A percentile compares a stretch with the other conserved stretches of the same genome.
These are phyloP conservation scores for Sordariomycetes sp. DNA, from an alignment of 2,329 filamentous ascomycete genomes.

Conservation along the genomic window DNA sequence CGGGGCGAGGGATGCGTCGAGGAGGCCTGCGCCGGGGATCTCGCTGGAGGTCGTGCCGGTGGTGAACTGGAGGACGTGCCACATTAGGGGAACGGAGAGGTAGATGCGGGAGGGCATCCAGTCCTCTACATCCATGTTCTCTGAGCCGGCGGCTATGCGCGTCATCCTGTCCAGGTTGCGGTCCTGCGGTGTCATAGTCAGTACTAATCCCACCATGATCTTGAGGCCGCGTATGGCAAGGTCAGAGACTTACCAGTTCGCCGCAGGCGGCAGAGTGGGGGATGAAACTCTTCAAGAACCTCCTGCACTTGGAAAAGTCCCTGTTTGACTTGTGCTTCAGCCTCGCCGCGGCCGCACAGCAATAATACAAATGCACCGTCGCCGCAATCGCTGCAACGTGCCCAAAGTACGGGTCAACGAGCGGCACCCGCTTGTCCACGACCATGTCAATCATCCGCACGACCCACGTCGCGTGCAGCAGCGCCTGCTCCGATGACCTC, in stretches of 20 bases:
- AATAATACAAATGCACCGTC: constrained; percentile 35
- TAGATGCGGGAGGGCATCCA: constrained; percentile 39
- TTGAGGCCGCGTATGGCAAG: background rate
- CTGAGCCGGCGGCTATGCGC: constrained; percentile 31
- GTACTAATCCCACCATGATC: background rate
- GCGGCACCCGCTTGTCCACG: constrained; percentile 30
- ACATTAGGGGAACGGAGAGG: constrained; percentile 37
- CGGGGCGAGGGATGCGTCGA: constrained; percentile 10
- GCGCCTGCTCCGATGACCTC: constrained; percentile 32
- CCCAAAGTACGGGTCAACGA: constrained; percentile 37
- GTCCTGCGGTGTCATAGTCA: constrained; percentile 19
- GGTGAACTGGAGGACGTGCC: constrained; percentile 35
- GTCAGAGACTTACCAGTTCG: constrained; percentile 22
- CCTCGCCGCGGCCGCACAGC: constrained; percentile 31
- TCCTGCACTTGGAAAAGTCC: constrained; percentile 35
- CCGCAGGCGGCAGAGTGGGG: constrained; percentile 30
- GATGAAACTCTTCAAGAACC: constrained; percentile 33
- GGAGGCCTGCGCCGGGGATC: constrained; percentile 20
- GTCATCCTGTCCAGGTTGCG: constrained; percentile 33
- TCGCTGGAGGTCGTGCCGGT: constrained; percentile 22
- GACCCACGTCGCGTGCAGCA: constrained; percentile 39
- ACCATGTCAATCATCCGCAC: constrained; percentile 41
- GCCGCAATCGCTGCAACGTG: constrained; percentile 37
- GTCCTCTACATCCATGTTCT: constrained; percentile 31
- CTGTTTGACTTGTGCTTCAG: constrained; percentile 36